Conservation (phyloP, 352 stramenopile species). For the Globisporangium emineosum region DNA sequence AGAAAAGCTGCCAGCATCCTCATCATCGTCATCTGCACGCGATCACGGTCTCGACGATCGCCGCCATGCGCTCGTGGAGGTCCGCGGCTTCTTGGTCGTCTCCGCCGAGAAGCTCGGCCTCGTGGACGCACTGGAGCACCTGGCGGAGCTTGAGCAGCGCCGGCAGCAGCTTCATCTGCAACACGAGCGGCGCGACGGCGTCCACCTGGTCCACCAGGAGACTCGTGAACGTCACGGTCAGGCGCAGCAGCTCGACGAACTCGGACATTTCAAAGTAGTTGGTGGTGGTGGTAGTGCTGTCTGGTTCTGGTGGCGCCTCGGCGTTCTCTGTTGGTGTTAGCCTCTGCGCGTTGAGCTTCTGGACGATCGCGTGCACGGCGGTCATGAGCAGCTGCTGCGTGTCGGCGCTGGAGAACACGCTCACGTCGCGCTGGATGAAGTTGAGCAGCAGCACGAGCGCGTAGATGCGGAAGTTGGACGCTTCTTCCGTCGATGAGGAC, state of each 20-base stretch:
- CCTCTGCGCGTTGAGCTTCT: conserved; percentile 7
- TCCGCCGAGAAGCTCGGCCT: conserved; percentile 17
- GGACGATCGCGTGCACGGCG: conserved; percentile 11
- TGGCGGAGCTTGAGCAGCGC: conserved; percentile 46
- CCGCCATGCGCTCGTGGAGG: conserved; percentile 31
- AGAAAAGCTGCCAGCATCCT: neutral
- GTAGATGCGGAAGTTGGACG: conserved; percentile 69
- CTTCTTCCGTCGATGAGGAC: conserved; percentile 40
- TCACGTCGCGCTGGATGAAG: conserved; percentile 52
- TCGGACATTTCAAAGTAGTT: conserved; percentile 31
- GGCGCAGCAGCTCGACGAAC: conserved; percentile 52
- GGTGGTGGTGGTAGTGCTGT: conserved; percentile 9
- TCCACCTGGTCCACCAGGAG: conserved; percentile 45
- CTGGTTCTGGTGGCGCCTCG: neutral
- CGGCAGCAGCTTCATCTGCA: conserved; percentile 24
- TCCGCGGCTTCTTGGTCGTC: conserved; percentile 18
- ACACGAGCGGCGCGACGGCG: conserved; percentile 15
- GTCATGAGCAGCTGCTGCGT: conserved; percentile 2
- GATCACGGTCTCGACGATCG: conserved; percentile 30
- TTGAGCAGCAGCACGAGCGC: conserved; percentile 74
- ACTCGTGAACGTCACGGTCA: conserved; percentile 51
- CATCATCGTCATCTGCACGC: conserved; percentile 4
- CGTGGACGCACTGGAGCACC: conserved; percentile 16
- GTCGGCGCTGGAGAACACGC: conserved; percentile 21
- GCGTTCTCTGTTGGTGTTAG: neutral